Percentiles rank a stretch among this genome's conserved stretches.
Evolutionary conservation across 2,329 filamentous ascomycete species (phyloP).

Genomic region (Aspergillus pseudoterreus): DNA sequence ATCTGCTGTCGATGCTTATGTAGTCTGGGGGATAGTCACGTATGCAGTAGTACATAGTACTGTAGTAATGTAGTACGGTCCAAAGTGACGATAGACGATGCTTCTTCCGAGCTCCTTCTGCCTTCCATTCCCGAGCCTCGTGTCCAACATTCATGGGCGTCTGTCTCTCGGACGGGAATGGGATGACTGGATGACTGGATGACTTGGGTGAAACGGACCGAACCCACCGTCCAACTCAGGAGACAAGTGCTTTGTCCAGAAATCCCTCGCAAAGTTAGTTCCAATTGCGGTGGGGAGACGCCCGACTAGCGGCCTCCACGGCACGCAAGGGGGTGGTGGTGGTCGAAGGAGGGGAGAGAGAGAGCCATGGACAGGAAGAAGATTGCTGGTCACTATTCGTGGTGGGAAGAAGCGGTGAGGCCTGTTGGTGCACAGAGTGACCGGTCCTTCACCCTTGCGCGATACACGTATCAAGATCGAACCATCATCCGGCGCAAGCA

Average conservation of each 20-base stretch:
- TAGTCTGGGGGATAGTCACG: too few relatives aligned
- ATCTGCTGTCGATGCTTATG: not conserved
- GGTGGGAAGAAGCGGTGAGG: slow-evolving; percentile 10
- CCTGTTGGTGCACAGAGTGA: not conserved
- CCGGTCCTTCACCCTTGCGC: slow-evolving; percentile 9
- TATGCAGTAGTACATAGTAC: too few relatives aligned
- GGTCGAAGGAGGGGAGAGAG: not conserved
- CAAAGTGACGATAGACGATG: too few relatives aligned
- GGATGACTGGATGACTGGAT: too few relatives aligned
- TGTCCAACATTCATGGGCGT: too few relatives aligned
- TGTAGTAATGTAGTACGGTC: too few relatives aligned
- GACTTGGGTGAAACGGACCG: too few relatives aligned
- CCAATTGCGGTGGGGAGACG: not conserved
- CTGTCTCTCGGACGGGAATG: too few relatives aligned
- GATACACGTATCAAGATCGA: not conserved
- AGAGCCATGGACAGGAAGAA: slow-evolving; percentile 15
- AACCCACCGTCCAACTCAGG: too few relatives aligned
- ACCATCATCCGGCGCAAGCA: not conserved
- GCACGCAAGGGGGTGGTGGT: slow-evolving; percentile 17
- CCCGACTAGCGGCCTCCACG: slow-evolving; percentile 10
- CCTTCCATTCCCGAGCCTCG: not conserved
- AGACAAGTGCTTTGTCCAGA: not conserved
- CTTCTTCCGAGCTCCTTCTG: too few relatives aligned
- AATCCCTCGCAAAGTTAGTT: not conserved
- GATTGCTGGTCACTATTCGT: slow-evolving; percentile 19